Evolutionary conservation across 495 filamentous ascomycete species (phyloP).

Genomic region (Aspergillus indologenus): DNA sequence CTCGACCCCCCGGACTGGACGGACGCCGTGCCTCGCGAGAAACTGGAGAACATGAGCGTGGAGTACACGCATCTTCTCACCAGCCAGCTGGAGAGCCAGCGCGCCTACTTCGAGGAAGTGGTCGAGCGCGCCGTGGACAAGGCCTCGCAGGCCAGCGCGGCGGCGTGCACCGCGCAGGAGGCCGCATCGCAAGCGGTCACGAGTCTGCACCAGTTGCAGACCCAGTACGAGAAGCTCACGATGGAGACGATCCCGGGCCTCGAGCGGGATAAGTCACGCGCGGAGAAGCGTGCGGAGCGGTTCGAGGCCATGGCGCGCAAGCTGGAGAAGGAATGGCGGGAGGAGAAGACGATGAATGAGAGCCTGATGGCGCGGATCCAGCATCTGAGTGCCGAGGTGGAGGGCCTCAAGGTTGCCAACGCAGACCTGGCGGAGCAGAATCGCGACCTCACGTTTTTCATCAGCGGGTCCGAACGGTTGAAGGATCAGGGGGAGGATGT

Average conservation of each 20-base stretch:
- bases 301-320: slow-evolving; percentile 71
- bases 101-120: slow-evolving; percentile 91
- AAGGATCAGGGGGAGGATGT: slow-evolving; percentile 63
- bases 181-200: slow-evolving; percentile 50
- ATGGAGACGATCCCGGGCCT: slow-evolving; percentile 60
- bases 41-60: slow-evolving; percentile 85
- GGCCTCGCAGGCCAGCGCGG: slow-evolving; percentile 65
- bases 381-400: slow-evolving; percentile 57
- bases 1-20: slow-evolving; percentile 45
- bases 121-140: slow-evolving; percentile 90
- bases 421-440: slow-evolving; percentile 75
- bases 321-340: slow-evolving; percentile 73
- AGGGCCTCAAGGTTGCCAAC: slow-evolving; percentile 53
- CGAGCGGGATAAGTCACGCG: slow-evolving; percentile 67
- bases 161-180: slow-evolving; percentile 59
- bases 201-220: slow-evolving; percentile 52
- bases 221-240: slow-evolving; percentile 53
- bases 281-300: slow-evolving; percentile 63
- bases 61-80: slow-evolving; percentile 95
- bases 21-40: slow-evolving; percentile 82
- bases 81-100: slow-evolving; percentile 85
- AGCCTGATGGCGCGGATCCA: slow-evolving; percentile 74
- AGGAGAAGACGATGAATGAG: slow-evolving; percentile 82
- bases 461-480: slow-evolving; percentile 78
- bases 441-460: slow-evolving; percentile 86